phyloP scores from a whole-genome alignment of 2,329 filamentous ascomycete species.

The Whalleya microplaca region DNA sequence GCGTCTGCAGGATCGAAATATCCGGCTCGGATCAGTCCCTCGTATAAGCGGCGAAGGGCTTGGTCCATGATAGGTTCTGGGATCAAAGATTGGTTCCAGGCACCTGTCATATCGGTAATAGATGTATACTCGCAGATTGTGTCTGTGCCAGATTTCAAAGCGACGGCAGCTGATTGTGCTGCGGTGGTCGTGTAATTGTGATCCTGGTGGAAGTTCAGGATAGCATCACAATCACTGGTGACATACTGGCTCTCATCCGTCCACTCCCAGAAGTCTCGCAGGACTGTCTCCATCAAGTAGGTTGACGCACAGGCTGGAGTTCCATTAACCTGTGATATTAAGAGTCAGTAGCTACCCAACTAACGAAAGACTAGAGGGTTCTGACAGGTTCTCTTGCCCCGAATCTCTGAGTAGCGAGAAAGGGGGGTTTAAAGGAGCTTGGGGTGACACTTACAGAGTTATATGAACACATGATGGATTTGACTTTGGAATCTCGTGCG shows the following conservation, averaged over 20 bases:
- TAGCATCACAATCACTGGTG: conserved; percentile 67
- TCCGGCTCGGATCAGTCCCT: conserved; percentile 39
- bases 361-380: not conserved
- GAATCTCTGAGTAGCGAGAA: not conserved
- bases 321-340: conserved; percentile 54
- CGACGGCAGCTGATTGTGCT: conserved; percentile 40
- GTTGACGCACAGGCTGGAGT: conserved; percentile 65
- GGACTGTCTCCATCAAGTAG: conserved; percentile 64
- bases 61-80: conserved; percentile 34
- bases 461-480: conserved; percentile 66
- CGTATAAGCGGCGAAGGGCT: conserved; percentile 37
- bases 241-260: conserved; percentile 64
- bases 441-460: conserved; percentile 46
- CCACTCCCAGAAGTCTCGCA: conserved; percentile 70
- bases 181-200: conserved; percentile 44
- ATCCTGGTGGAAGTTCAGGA: conserved; percentile 57
- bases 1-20: conserved; percentile 36
- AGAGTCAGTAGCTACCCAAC: not conserved
- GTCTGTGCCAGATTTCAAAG: conserved; percentile 42
- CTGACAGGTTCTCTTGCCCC: no score
- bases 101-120: conserved; percentile 33
- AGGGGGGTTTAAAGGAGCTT: not conserved
- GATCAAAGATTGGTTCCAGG: conserved; percentile 36
- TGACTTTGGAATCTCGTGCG: conserved; percentile 58
- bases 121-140: conserved; percentile 36